Evolutionary conservation across 306 rosid species (phyloP).

Genomic region (Adenanthera pavonina): DNA sequence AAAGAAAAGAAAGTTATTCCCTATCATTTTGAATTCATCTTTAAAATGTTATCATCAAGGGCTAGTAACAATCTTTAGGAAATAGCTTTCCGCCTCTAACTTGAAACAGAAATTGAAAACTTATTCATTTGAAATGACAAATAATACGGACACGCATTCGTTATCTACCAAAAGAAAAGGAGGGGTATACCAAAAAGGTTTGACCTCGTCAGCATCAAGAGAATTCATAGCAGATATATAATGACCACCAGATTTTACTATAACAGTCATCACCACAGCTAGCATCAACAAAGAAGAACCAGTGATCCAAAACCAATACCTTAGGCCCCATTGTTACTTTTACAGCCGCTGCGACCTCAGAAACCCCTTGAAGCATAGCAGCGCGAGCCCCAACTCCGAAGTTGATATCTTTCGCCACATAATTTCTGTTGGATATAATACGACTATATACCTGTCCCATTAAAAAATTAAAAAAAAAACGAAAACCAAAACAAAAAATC

Average conservation of each 20-base stretch:
- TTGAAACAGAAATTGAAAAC: neutral
- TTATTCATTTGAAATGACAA: constrained; percentile 6
- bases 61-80: neutral
- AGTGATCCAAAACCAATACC: constrained; percentile 51
- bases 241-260: neutral
- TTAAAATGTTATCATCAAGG: neutral
- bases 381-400: constrained; percentile 94
- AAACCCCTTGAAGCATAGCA: constrained; percentile 83
- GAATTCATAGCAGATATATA: neutral
- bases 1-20: neutral
- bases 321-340: constrained; percentile 99
- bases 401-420: constrained; percentile 79
- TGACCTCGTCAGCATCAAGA: neutral
- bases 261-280: neutral
- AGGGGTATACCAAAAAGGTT: neutral
- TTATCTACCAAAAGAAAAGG: constrained; percentile 1
- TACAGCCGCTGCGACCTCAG: constrained; percentile 95
- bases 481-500: neutral
- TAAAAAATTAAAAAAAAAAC: neutral
- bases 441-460: constrained; percentile 53
- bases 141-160: neutral
- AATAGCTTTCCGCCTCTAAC: neutral
- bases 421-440: constrained; percentile 60
- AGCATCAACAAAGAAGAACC: constrained; percentile 11
- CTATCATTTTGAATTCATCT: neutral